Evolutionary conservation across 371 early-diverging fungal species (phyloP).

Genomic region (Funneliformis caledonium): DNA sequence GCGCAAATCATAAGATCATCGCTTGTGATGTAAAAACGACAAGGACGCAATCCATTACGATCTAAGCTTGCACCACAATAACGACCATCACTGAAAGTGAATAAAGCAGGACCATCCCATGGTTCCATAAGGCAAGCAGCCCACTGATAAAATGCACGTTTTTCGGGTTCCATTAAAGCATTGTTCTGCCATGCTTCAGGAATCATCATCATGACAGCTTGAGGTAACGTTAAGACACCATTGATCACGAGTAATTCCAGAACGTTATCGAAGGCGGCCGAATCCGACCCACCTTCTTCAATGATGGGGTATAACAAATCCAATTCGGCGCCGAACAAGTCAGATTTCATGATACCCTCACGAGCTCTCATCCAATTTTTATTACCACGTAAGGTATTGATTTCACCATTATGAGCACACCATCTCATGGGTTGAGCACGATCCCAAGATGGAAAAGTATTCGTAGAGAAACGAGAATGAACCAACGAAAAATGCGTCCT

Average conservation of each 20-base stretch:
- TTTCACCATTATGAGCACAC: conserved; percentile 97
- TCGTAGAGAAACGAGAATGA: conserved; percentile 97
- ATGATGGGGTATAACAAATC: conserved; percentile 91
- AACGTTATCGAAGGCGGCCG: conserved; percentile 96
- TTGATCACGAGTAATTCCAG: conserved; percentile 91
- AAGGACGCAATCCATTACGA: conserved; percentile 96
- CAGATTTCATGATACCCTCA: conserved; percentile 89
- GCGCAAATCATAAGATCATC: conserved; percentile 97
- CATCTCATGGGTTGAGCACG: conserved; percentile 97
- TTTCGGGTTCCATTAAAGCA: conserved; percentile 80
- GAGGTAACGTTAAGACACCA: conserved; percentile 88
- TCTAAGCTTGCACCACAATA: conserved; percentile 95
- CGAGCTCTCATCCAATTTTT: conserved; percentile 99
- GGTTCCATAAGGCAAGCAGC: conserved; percentile 96
- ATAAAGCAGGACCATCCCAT: conserved; percentile 98
- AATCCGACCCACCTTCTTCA: conserved; percentile 97
- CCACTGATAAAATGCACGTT: conserved; percentile 95
- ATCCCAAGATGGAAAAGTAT: conserved; percentile 98
- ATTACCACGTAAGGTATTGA: conserved; percentile 97
- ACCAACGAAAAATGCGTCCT: conserved; percentile 93
- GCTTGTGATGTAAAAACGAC: conserved; percentile 91
- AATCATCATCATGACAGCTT: conserved; percentile 97
- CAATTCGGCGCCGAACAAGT: conserved; percentile 78
- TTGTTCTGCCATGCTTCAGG: conserved; percentile 98
- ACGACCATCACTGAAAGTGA: conserved; percentile 96